Evolutionary conservation across 1,139 yeast species (phyloP).

Genomic region (Pichia sp.): DNA sequence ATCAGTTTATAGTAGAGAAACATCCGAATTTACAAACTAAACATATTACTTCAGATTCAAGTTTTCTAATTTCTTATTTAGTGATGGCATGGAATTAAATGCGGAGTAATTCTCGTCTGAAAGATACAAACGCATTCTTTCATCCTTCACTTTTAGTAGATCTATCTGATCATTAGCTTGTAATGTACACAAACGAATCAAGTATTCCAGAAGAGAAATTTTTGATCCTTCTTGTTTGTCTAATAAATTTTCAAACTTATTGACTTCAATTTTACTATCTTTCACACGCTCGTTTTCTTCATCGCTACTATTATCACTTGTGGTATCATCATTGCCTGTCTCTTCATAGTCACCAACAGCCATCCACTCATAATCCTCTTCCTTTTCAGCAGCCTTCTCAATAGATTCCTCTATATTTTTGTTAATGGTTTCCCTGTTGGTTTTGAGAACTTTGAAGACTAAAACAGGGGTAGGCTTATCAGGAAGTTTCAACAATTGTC

Average conservation of each 20-base stretch:
- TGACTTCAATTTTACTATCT: constrained; percentile 1
- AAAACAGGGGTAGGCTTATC: constrained; percentile 64
- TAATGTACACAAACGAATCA: constrained; percentile 52
- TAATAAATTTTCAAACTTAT: constrained; percentile 1
- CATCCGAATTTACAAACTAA: too few species aligned
- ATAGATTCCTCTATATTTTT: constrained; percentile 28
- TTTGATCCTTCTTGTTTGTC: constrained; percentile 8
- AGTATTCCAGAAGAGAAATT: constrained; percentile 57
- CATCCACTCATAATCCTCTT: constrained; percentile 17
- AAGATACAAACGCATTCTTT: constrained; percentile 54
- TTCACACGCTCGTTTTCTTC: constrained; percentile 11
- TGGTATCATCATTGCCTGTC: constrained; percentile 20
- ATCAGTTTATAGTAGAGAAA: background rate
- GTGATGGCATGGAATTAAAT: constrained; percentile 1
- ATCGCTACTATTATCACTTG: constrained; percentile 7
- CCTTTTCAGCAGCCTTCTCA: constrained; percentile 30
- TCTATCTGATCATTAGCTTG: constrained; percentile 56
- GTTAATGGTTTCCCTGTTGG: constrained; percentile 11
- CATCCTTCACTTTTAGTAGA: constrained; percentile 55
- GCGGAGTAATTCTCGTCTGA: constrained; percentile 43
- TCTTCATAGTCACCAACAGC: constrained; percentile 20
- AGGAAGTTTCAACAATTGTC: constrained; percentile 55
- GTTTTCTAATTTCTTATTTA: constrained; percentile 10
- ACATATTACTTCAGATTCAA: too few species aligned
- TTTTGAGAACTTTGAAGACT: constrained; percentile 45